Evolutionary conservation across 169 alveolate species (phyloP).

Genomic region (Pseudocohnilembus persalinus): DNA sequence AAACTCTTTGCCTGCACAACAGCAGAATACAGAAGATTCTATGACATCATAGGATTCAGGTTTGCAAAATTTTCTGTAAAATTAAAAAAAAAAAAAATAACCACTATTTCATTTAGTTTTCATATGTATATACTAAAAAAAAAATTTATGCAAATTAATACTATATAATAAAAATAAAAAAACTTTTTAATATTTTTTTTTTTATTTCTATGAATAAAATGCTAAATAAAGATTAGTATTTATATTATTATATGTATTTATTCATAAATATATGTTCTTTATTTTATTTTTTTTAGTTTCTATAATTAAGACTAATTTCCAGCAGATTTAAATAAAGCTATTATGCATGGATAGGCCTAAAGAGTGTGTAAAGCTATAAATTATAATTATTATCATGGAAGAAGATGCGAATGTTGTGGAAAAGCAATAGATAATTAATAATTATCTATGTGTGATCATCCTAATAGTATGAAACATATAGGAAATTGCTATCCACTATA

Average conservation of each 20-base stretch:
- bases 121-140: no score
- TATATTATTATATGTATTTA: no score
- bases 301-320: background rate
- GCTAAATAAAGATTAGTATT: no score
- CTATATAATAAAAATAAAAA: no score
- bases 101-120: no score
- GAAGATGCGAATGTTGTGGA: background rate
- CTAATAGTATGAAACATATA: background rate
- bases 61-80: background rate
- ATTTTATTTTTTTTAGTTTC: background rate
- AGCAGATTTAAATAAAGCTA: constrained; percentile 25
- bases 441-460: background rate
- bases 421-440: background rate
- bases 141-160: no score
- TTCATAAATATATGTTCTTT: no score
- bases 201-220: no score
- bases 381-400: background rate
- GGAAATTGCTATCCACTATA: background rate
- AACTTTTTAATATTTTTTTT: no score
- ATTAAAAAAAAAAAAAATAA: no score
- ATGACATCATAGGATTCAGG: background rate
- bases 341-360: constrained; percentile 20
- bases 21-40: background rate
- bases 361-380: constrained; percentile 12
- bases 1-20: no score